Percentiles rank a stretch among this genome's conserved stretches.
These are phyloP conservation scores for Epipyxis sp. DNA, from an alignment of 108 stramenopile species.

Conservation along the genomic window DNA sequence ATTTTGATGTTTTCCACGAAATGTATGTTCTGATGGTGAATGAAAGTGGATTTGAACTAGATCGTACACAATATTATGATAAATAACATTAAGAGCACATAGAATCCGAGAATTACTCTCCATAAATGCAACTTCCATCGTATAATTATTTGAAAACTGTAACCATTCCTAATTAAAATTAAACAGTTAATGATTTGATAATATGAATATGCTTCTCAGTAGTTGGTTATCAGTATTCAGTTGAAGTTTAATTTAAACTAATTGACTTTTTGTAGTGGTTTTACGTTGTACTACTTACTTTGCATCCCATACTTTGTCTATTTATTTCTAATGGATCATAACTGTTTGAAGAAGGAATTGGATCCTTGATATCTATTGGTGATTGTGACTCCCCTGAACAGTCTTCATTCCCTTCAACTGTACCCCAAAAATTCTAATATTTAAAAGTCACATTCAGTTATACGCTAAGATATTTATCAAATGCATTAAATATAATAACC, in stretches of 20 bases:
- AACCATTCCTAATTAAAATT: neutral
- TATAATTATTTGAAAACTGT: conserved; percentile 19
- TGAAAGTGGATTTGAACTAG: neutral
- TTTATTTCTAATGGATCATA: neutral
- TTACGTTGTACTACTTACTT: neutral
- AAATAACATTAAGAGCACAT: neutral
- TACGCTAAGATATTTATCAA: neutral
- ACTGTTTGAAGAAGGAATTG: neutral
- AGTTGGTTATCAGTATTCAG: too few species aligned
- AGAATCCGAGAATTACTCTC: neutral
- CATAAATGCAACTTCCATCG: neutral
- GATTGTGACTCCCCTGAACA: neutral
- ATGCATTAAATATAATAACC: neutral
- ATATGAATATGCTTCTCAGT: too few species aligned
- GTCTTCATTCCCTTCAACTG: neutral
- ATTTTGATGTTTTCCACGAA: conserved; percentile 36
- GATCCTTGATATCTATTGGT: neutral
- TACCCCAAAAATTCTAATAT: neutral
- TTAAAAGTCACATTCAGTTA: neutral
- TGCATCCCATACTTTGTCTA: neutral
- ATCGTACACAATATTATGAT: neutral
- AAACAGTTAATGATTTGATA: neutral
- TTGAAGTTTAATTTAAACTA: too few species aligned
- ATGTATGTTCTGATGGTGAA: conserved; percentile 14
- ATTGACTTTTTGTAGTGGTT: too few species aligned